A percentile compares a stretch with the other conserved stretches of the same genome.
Conservation (phyloP, 2,329 filamentous ascomycete genomes). For the Harringtonia lauricola region DNA sequence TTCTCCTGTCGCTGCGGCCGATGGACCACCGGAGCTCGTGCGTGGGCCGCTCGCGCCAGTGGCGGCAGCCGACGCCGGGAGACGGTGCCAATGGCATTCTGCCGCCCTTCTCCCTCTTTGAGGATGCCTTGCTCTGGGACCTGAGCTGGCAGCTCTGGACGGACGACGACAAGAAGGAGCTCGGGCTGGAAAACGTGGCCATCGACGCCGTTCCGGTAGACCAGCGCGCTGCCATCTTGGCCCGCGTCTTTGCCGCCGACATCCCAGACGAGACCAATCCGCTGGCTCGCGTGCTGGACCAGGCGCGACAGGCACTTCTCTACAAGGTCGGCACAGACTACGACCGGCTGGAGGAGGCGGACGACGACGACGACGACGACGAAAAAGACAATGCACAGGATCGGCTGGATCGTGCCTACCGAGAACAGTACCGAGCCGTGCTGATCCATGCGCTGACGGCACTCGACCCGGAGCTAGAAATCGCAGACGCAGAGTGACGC, state of each 20-base stretch:
- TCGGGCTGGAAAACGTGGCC: constrained; percentile 2
- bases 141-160: constrained; percentile 28
- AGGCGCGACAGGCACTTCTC: constrained; percentile 23
- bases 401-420: constrained; percentile 35
- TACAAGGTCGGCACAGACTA: constrained; percentile 26
- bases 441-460: constrained; percentile 25
- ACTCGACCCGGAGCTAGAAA: constrained; percentile 5
- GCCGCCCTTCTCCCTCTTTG: constrained; percentile 20
- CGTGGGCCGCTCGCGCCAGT: constrained; percentile 29
- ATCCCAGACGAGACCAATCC: constrained; percentile 16
- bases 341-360: constrained; percentile 33
- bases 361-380: constrained; percentile 21
- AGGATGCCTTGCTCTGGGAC: constrained; percentile 41
- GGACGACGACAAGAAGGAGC: constrained; percentile 14
- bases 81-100: background rate
- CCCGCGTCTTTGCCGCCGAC: constrained; percentile 17
- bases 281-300: constrained; percentile 24
- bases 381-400: constrained; percentile 5
- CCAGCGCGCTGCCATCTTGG: constrained; percentile 9
- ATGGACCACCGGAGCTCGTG: constrained; percentile 35
- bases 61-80: constrained; percentile 11
- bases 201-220: background rate
- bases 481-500: no score
- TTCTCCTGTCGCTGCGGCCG: constrained; percentile 41
- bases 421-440: constrained; percentile 35